These are phyloP conservation scores for Pseudogymnoascus sp. DNA, from an alignment of 2,329 filamentous ascomycete species.

Conservation along the genomic window DNA sequence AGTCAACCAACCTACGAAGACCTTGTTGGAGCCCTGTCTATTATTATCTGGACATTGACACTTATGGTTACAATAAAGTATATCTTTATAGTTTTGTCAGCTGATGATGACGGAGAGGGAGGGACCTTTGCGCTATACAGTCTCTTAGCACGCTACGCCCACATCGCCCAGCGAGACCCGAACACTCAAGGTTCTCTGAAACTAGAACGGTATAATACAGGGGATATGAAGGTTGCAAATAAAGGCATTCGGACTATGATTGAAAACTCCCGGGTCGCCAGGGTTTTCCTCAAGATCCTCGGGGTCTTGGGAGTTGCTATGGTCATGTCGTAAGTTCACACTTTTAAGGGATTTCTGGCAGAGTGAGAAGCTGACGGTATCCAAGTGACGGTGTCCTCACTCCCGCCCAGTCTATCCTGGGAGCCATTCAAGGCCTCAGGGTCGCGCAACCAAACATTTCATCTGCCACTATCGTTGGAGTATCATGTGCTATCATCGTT, in stretches of 20 bases:
- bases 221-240: constrained; percentile 46
- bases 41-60: constrained; percentile 62
- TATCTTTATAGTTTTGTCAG: constrained; percentile 54
- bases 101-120: constrained; percentile 64
- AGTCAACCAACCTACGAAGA: constrained; percentile 47
- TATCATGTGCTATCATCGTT: constrained; percentile 56
- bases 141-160: constrained; percentile 51
- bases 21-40: constrained; percentile 55
- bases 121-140: constrained; percentile 63
- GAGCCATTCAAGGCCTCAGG: constrained; percentile 56
- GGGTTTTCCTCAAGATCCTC: constrained; percentile 48
- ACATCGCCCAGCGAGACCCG: constrained; percentile 53
- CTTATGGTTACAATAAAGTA: constrained; percentile 65
- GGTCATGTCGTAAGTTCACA: constrained; percentile 43
- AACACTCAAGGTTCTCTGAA: constrained; percentile 45
- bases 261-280: constrained; percentile 46
- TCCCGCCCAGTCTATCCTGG: constrained; percentile 61
- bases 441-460: constrained; percentile 51
- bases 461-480: constrained; percentile 47
- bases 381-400: constrained; percentile 54
- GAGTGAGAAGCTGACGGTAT: constrained; percentile 11
- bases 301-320: constrained; percentile 60
- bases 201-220: constrained; percentile 50
- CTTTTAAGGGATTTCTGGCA: not conserved
- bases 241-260: constrained; percentile 47